Base-by-base conservation (phyloP, 2,329 filamentous ascomycete genomes). In the Plenodomus lindquistii region DNA sequence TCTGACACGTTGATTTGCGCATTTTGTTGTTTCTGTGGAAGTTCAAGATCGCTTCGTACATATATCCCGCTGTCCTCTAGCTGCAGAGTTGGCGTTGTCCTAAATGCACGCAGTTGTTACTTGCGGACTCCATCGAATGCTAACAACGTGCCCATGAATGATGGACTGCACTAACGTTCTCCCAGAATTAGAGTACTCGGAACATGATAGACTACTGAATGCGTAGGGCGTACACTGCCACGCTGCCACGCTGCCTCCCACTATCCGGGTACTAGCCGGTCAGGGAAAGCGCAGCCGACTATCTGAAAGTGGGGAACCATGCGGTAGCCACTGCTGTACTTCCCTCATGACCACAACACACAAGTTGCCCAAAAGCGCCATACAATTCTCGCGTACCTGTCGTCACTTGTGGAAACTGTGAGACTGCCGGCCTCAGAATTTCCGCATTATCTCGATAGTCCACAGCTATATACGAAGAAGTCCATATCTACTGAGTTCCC, bases 271-370 rank as follows among this genome's bases (percentile, higher is more conserved):
- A 42, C 56, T 63, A 60, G 17, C 58, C 50, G 31, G 21, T 46
- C 37, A 18, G 15, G 50, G 57, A 48, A 62, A 34, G 56, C 53
- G 38, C 48, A 62, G 9, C 57, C 55, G 55, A 50, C 43, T 21
- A 50, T 42, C 36, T 34, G 35, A 37, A 56, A 47, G 55, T 56
- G 52, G 55, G 53, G 53, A 52, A 49, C 37, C 35, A 40, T 36
- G 38, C 20, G 41, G 48, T 10, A 42, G 17, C 40, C 16, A 27
- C 39, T 35, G n/a, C 37, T 34, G 37, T 31, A 31, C 27, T 31
- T 15, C 27, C 31, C 40, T 24, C 36, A 21, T 16, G 37, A 4
- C 37, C 47, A 43, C 27, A 20, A 42, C 19, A n/a, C n/a, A 20
- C 13, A n/a, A 17, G 35, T 29, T 16, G 19, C 7, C 27, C 22